Base-by-base conservation (phyloP, 2,329 filamentous ascomycete species). In the Exserohilum turcica region DNA sequence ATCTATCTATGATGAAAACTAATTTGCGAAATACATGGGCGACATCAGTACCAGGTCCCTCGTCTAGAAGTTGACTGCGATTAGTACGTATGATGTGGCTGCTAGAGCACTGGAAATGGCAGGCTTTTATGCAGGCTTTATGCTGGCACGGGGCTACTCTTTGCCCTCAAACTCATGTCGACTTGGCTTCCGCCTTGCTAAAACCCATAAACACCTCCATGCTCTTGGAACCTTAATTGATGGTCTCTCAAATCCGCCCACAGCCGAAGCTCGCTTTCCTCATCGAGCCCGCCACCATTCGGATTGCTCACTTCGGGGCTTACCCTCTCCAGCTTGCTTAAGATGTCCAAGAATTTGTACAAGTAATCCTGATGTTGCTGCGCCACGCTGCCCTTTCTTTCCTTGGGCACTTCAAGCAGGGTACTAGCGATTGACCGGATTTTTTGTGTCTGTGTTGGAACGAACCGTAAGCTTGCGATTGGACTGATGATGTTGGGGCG, bases 381-480 rank as follows among this genome's bases (percentile, higher is more conserved):
- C 13, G 81, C 79, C 1, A 83, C 68, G 18, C 77, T 76, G 32
- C 82, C 79, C 64, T 83, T 83, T 21, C 79, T 75, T 36, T 79
- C 75, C 43, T 80, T 78, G 2, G 84, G 82, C 1, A 80, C 78
- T 57, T 89, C 86, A 43, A 95, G 82, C 6, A 96, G 80, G 0
- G 91, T 94, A 24, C 87, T 88, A 1, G 91, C 91, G 33, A 96
- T 88, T 67, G 90, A 88, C 8, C 91, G 88, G 61, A 96, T 90
- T 78, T 96, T 95, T 77, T 86, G 86, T 66, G 90, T 91, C 83
- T 85, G 71, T 54, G 50, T 56, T 21, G 61, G 52, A 43, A 57
- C 13, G 54, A 61, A 59, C 18, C 38, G 64, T 74, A 66, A 74
- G 68, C 59, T 56, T 51, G 55, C 50, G 48, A 62, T 60, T 40